Evolutionary conservation across 768 basidiomycete genomes (phyloP).

Genomic region (Lactarius evosmus): DNA sequence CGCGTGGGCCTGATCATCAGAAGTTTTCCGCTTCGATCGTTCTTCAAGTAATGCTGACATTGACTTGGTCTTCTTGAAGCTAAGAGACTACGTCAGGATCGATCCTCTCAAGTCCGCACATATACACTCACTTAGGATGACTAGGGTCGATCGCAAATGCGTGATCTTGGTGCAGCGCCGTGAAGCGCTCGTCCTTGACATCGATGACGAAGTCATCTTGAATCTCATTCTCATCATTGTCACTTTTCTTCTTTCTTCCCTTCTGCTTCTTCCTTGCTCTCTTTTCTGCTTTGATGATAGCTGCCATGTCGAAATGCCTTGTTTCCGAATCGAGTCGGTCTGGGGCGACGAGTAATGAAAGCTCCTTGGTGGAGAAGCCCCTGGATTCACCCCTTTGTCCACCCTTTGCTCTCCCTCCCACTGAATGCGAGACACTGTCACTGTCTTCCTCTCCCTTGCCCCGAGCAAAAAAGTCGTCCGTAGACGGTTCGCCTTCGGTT

Average conservation of each 20-base stretch:
- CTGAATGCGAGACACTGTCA: slow-evolving; percentile 28
- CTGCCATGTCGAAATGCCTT: slow-evolving; percentile 87
- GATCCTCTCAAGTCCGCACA: background rate
- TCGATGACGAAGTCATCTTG: slow-evolving; percentile 83
- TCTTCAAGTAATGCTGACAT: slow-evolving; percentile 87
- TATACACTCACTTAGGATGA: slow-evolving; percentile 77
- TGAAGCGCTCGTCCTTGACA: slow-evolving; percentile 85
- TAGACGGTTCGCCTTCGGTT: slow-evolving; percentile 30
- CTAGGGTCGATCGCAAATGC: slow-evolving; percentile 94
- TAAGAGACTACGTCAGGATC: slow-evolving; percentile 34
- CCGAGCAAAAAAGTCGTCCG: slow-evolving; percentile 79
- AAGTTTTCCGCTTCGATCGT: slow-evolving; percentile 58
- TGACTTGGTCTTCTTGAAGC: slow-evolving; percentile 89
- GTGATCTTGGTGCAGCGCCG: slow-evolving; percentile 82
- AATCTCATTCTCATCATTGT: slow-evolving; percentile 56
- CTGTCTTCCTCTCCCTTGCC: slow-evolving; percentile 40
- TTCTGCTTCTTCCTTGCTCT: slow-evolving; percentile 41
- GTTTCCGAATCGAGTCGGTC: slow-evolving; percentile 53
- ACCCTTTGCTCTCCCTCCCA: slow-evolving; percentile 4
- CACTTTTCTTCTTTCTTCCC: slow-evolving; percentile 44
- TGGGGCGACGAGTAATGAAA: slow-evolving; percentile 58
- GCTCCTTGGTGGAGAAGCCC: slow-evolving; percentile 51
- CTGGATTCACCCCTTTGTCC: slow-evolving; percentile 12
- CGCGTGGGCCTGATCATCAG: slow-evolving; percentile 8
- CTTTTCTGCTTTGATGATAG: slow-evolving; percentile 86